Evolutionary conservation across 495 filamentous ascomycete species (phyloP).

Genomic region (Penicillium manginii): DNA sequence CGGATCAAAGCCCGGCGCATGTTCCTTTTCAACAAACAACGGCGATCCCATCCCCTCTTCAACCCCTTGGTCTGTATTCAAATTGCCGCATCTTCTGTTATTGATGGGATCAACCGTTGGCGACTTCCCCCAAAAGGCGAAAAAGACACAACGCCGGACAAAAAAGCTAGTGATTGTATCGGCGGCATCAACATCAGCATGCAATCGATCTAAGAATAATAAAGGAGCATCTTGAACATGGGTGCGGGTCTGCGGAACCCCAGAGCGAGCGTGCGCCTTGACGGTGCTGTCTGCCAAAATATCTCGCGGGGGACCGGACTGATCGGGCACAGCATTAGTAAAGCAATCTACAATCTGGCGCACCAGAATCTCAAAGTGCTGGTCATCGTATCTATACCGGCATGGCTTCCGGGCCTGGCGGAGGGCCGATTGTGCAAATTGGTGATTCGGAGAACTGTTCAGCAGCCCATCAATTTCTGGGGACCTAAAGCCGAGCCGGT

Average conservation of each 20-base stretch:
- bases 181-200: conserved; percentile 18
- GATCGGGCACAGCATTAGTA: conserved; percentile 27
- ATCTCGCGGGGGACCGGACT: conserved; percentile 7
- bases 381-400: conserved; percentile 5
- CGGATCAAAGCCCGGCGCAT: neutral
- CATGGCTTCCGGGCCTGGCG: conserved; percentile 4
- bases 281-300: conserved; percentile 15
- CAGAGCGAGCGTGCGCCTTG: conserved; percentile 14
- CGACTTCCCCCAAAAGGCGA: neutral
- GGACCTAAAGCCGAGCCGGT: conserved; percentile 3
- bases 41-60: no score
- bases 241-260: conserved; percentile 14
- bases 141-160: conserved; percentile 37
- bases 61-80: no score
- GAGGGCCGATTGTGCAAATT: conserved; percentile 7
- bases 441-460: conserved; percentile 5
- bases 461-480: neutral
- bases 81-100: no score
- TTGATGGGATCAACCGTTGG: neutral
- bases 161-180: conserved; percentile 35
- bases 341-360: conserved; percentile 29
- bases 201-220: conserved; percentile 35
- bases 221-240: conserved; percentile 23
- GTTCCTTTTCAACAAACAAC: neutral
- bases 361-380: conserved; percentile 5